Evolutionary conservation across 2,329 filamentous ascomycete genomes (phyloP), one percentile per base, ranked within the genome.

Genomic region (Xylariaceae sp.): DNA sequence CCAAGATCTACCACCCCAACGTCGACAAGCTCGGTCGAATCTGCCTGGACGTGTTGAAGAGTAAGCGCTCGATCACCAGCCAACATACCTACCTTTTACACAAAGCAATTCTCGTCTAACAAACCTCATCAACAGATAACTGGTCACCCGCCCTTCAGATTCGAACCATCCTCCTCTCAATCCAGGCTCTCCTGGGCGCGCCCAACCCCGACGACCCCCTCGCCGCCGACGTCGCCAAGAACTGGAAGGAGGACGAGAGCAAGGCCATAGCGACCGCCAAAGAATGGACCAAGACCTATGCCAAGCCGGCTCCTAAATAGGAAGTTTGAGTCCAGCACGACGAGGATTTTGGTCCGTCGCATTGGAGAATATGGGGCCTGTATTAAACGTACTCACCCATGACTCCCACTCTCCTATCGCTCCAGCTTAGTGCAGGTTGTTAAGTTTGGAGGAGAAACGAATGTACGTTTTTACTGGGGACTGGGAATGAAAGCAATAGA

Each of bases 61-160:
- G 94, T 96, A 79, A 68, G 84, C 10, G 1, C 11, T 9, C 2
- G 44, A 23, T 30, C 9, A 51, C 30, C 2, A 41, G 15, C 23
- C 2, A 10, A 1, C 15, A 1, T 37, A 8, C 15, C 1, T 47
- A 30, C 23, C 23, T 30, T 4, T 30, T 5, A 8, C 8, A 10
- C 4, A 18, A 18, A 18, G 44, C 11, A 34, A 49, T 47, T 5
- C 23, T 1, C 51, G 58, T 49, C 61, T 58, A 51, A 63, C 10
- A 1, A 49, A 23, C 11, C 49, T 57, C 8, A 5, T 30, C 45
- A 64, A 64, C 62, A 97, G 92, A 93, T 74, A 99, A 99, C 82
- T 99, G 94, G 94, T 97, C 93, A 18, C 94, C 94, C 4, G 94
- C 95, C 11, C 84, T 99, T 37, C 94, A 99, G 76, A 99, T 99